These are phyloP conservation scores for Phytophthora hybrid DNA, from an alignment of 352 stramenopile genomes.

Conservation along the genomic window DNA sequence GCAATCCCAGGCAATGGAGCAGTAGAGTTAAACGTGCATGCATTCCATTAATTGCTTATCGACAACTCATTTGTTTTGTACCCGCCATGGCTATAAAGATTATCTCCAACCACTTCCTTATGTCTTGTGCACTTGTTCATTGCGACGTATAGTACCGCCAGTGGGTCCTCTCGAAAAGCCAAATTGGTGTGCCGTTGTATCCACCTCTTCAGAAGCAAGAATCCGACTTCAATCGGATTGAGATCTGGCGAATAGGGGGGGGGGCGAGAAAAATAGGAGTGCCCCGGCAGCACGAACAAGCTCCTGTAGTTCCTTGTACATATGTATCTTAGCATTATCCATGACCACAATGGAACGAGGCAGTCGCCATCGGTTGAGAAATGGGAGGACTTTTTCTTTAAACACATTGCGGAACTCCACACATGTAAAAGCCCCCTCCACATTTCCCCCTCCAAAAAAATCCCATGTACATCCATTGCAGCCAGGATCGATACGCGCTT, in stretches of 20 bases:
- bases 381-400: slow-evolving; percentile 62
- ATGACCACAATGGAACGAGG: slow-evolving; percentile 82
- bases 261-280: slow-evolving; percentile 54
- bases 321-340: slow-evolving; percentile 71
- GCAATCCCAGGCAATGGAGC: slow-evolving; percentile 3
- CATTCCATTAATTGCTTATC: slow-evolving; percentile 8
- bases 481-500: slow-evolving; percentile 28
- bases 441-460: slow-evolving; percentile 20
- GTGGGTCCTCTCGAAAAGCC: slow-evolving; percentile 1
- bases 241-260: slow-evolving; percentile 13
- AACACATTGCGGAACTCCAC: slow-evolving; percentile 89
- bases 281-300: slow-evolving; percentile 94
- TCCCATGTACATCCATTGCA: slow-evolving; percentile 19
- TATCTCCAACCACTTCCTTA: slow-evolving; percentile 7
- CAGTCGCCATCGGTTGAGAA: slow-evolving; percentile 89
- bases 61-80: slow-evolving; percentile 14
- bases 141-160: not conserved
- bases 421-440: slow-evolving; percentile 60
- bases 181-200: slow-evolving; percentile 16
- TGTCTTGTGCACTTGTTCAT: slow-evolving; percentile 10
- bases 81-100: slow-evolving; percentile 19
- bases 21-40: not conserved
- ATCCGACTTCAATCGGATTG: slow-evolving; percentile 10
- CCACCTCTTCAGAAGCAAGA: slow-evolving; percentile 7
- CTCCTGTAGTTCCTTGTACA: slow-evolving; percentile 93